Evolutionary conservation across 768 basidiomycete species (phyloP), one percentile per base, ranked within the genome.

Genomic region (Hypholoma sublateritium): DNA sequence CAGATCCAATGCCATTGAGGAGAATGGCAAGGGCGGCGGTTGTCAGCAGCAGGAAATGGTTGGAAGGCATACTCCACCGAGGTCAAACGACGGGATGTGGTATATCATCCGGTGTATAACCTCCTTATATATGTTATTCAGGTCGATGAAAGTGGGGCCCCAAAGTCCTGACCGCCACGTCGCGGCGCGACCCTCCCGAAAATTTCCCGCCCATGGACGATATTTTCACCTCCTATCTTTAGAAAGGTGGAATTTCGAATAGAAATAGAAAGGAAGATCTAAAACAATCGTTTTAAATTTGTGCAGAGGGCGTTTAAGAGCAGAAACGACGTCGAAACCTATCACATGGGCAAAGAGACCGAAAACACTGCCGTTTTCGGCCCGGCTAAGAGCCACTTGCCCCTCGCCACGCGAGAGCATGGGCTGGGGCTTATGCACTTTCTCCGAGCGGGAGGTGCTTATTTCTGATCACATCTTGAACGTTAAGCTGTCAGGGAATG

Each of bases 341-440:
- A 45, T 46, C 53, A 53, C 53, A 53, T 53, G 53, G 36, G 32
- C 32, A 46, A 45, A 45, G 21, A 17, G n/a, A 45, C 32, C 32
- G 32, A 53, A 35, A 6, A 13, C 28, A 25, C 21, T 44, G 13
- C 43, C 43, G 34, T 34, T 53, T 53, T 45, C 53, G 53, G 53
- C 43, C 53, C 53, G 53, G 43, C 13, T 14, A 34, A n/a, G 17
- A n/a, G 16, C 13, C 24, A 39, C 17, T 35, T 14, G 28, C 43
- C 53, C 43, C 42, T 44, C 16, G 28, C 41, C 51, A 53, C 41
- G 24, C 51, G 39, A 44, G 51, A 42, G 21, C 25, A 43, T 28
- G 25, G 21, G 21, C 25, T 2, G 41, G 9, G n/a, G 41, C 22
- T 43, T 17, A 34, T 48, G 47, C 28, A 32, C 28, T 24, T 28